Evolutionary conservation across 202 grass and related monocot species (phyloP).

Genomic region (Panicum virgatum): DNA sequence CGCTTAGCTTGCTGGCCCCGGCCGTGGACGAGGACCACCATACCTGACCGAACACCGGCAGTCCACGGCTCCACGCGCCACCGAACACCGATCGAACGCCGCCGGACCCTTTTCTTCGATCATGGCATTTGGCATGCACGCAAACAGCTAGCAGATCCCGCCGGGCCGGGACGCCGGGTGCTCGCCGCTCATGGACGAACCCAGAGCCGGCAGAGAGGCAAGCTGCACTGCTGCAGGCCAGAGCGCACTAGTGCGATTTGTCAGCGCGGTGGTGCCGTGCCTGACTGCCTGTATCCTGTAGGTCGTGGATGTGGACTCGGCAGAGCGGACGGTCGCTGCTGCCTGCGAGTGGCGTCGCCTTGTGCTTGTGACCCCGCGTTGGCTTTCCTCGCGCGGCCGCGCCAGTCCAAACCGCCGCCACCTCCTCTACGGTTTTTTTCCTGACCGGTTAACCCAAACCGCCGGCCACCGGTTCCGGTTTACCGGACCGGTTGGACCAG

Average conservation of each 20-base stretch:
- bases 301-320: constrained; percentile 37
- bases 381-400: background rate
- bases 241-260: background rate
- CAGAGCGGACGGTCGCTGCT: background rate
- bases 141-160: background rate
- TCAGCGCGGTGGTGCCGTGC: background rate
- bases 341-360: background rate
- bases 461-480: too few relatives aligned
- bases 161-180: background rate
- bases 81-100: background rate
- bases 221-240: too few relatives aligned
- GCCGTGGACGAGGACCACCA: too few relatives aligned
- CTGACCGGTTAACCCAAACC: too few relatives aligned
- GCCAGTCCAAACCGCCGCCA: constrained; percentile 13
- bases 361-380: constrained; percentile 9
- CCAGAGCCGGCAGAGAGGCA: background rate
- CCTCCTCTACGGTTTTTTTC: too few relatives aligned
- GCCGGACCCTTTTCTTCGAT: background rate
- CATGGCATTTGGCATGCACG: background rate
- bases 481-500: too few relatives aligned
- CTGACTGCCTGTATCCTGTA: background rate
- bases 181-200: background rate
- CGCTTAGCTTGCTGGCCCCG: background rate
- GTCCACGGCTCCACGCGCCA: too few relatives aligned
- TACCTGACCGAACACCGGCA: too few relatives aligned